Conservation (phyloP, 2,329 filamentous ascomycete species). For the Lojkania enalia region DNA sequence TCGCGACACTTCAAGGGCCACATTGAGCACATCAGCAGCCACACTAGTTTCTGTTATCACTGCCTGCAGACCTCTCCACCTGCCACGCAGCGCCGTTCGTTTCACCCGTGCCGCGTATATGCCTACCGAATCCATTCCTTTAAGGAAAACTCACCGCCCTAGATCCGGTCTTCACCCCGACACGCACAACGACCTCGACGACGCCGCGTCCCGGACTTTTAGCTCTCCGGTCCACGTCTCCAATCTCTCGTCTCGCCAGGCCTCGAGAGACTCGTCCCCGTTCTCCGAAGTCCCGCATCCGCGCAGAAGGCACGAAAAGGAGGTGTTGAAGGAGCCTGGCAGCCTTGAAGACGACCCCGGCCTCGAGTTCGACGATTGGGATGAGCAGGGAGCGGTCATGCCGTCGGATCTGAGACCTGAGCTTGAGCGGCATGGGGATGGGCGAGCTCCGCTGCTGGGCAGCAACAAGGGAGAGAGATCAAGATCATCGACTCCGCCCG, state of each 20-base stretch:
- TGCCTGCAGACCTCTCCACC: slow-evolving; percentile 10
- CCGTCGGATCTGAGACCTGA: slow-evolving; percentile 54
- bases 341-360: slow-evolving; percentile 29
- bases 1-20: slow-evolving; percentile 4
- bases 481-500: slow-evolving; percentile 46
- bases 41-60: slow-evolving; percentile 17
- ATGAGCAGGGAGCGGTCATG: slow-evolving; percentile 51
- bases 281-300: slow-evolving; percentile 23
- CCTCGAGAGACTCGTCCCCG: slow-evolving; percentile 29
- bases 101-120: slow-evolving; percentile 35
- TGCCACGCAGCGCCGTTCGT: slow-evolving; percentile 19
- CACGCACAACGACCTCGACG: slow-evolving; percentile 19
- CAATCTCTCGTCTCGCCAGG: slow-evolving; percentile 22
- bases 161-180: slow-evolving; percentile 18
- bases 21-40: slow-evolving; percentile 20
- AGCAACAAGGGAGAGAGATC: slow-evolving; percentile 38
- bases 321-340: slow-evolving; percentile 21
- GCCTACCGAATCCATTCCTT: slow-evolving; percentile 40
- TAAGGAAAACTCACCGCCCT: slow-evolving; percentile 32
- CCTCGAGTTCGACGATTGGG: slow-evolving; percentile 51
- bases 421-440: slow-evolving; percentile 43
- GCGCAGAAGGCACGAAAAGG: slow-evolving; percentile 8
- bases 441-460: slow-evolving; percentile 57
- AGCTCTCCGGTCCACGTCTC: slow-evolving; percentile 31
- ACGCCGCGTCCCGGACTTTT: slow-evolving; percentile 10